A percentile compares a stretch with the other conserved stretches of the same genome.
phyloP scores from a whole-genome alignment of 176 grass and related monocot genomes.

The Triticum monococcum region DNA sequence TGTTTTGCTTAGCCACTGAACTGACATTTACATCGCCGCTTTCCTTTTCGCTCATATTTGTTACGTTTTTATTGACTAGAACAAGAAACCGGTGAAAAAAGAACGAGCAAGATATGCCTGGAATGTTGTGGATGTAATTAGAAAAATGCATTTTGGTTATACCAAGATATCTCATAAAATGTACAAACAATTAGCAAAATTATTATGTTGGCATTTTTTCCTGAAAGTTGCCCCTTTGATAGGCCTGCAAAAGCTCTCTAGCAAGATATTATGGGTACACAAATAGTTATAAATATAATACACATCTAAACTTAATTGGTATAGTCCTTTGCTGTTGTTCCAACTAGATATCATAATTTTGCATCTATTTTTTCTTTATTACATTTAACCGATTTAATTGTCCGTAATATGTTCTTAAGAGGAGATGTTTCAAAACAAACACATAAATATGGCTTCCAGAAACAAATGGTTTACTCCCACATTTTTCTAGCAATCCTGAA shows the following conservation, averaged over 20 bases:
- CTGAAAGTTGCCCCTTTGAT: background rate
- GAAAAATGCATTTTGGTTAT: background rate
- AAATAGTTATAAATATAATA: background rate
- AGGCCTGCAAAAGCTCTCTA: background rate
- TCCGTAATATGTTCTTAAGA: background rate
- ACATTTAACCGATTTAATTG: background rate
- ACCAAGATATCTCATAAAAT: too few relatives aligned
- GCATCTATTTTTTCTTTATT: background rate
- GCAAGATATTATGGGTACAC: background rate
- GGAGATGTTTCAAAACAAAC: background rate
- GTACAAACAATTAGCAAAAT: too few relatives aligned
- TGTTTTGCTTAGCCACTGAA: background rate
- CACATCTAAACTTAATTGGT: background rate
- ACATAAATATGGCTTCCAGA: background rate
- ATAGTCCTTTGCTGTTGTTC: background rate
- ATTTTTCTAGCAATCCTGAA: background rate
- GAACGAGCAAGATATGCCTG: background rate
- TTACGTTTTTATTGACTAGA: background rate
- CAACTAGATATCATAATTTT: background rate
- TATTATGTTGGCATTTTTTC: too few relatives aligned
- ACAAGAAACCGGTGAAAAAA: background rate
- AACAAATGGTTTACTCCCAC: background rate
- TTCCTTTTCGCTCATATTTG: too few relatives aligned
- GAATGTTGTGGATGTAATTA: background rate
- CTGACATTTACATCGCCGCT: too few relatives aligned